Evolutionary conservation across 805 yeast genomes (phyloP).

Genomic region (Monosporozyma solicola): DNA sequence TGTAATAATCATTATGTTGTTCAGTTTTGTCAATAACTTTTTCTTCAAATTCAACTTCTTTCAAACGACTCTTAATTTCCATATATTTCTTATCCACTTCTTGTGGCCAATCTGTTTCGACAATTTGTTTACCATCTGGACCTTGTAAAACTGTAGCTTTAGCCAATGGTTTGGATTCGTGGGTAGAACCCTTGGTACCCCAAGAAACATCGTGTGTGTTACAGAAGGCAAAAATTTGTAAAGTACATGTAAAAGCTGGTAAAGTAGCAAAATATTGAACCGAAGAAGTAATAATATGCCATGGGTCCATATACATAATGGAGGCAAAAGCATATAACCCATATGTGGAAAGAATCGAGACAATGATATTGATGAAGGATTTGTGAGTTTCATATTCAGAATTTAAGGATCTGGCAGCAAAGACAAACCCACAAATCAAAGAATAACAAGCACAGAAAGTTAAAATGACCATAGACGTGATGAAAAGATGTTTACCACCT

Average conservation of each 20-base stretch:
- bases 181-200: constrained; percentile 97
- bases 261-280: constrained; percentile 80
- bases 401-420: constrained; percentile 52
- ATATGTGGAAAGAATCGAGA: constrained; percentile 82
- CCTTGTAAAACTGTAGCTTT: constrained; percentile 74
- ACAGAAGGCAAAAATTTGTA: constrained; percentile 94
- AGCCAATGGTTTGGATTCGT: constrained; percentile 59
- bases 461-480: constrained; percentile 60
- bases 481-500: constrained; percentile 77
- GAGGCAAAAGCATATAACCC: constrained; percentile 83
- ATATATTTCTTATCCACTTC: constrained; percentile 31
- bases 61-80: constrained; percentile 31
- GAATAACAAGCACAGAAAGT: constrained; percentile 78
- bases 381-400: constrained; percentile 31
- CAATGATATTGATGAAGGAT: constrained; percentile 65
- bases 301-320: constrained; percentile 81
- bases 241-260: constrained; percentile 85
- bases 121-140: constrained; percentile 76
- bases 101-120: constrained; percentile 43
- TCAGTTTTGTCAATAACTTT: constrained; percentile 23
- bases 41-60: constrained; percentile 28
- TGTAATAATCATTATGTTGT: constrained; percentile 71
- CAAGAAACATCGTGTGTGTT: constrained; percentile 91
- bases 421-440: constrained; percentile 70
- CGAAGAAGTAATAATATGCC: constrained; percentile 89